Evolutionary conservation across 192 early-diverging fungal genomes (phyloP), one percentile per base, ranked within the genome.

Genomic region (Ambispora gerdemannii): DNA sequence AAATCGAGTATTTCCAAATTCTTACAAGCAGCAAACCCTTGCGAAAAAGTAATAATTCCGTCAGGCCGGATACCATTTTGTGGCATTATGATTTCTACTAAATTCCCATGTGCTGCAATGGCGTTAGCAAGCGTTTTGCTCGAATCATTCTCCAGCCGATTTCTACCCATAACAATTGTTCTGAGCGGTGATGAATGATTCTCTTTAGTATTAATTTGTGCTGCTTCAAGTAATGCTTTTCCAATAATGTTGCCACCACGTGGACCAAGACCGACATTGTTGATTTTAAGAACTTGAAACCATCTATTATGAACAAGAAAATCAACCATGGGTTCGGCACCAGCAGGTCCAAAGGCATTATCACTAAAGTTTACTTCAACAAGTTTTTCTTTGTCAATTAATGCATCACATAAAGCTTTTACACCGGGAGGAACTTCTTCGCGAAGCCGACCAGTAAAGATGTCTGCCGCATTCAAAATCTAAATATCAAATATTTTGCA

Each of bases 1-100:
- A 98, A 76, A 81, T 98, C 94, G 27, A 98, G 73, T 55, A 87
- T 81, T 51, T 88, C 78, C 50, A 98, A 76, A 24, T 82, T 74
- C 28, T 80, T 78, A 76, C 91, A 93, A 27, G 83, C 38, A 15
- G 86, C 75, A 3, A 98, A 79, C 8, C 89, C 88, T 20, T 72
- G 74, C 30, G 92, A 76, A 43, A 98, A 72, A 70, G 83, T 83
- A n/a, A 75, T 74, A 60, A 98, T 91, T 63, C 96, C 95, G 43
- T 97, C 95, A 17, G 95, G 91, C 25, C 96, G 92, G 63, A 98
- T 98, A 66, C 94, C 93, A 77, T 98, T 98, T 75, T 98, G 95
- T 22, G 94, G 95, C 87, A 98, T 93, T 52, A 92, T 87, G 34
- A 98, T 82, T 63, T 93, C 88, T 20, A 81, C 81, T 65, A 98